Conservation (phyloP, 805 yeast species). For the Phaffomyces opuntiae region DNA sequence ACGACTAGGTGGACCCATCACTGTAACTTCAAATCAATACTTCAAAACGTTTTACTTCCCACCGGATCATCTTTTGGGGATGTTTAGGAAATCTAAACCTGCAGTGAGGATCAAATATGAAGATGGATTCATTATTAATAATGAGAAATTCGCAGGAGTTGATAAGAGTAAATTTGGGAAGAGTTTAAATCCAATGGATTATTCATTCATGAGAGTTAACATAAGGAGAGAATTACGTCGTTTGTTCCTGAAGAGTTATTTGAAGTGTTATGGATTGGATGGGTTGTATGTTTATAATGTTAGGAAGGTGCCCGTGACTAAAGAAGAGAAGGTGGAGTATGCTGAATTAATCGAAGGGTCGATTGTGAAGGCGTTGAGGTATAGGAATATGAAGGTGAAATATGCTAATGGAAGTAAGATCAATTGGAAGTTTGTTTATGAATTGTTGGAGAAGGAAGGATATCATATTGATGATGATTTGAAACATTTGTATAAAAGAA, state of each 20-base stretch:
- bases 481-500: too few relatives aligned
- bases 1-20: background rate
- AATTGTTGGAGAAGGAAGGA: too few relatives aligned
- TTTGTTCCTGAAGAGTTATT: conserved; percentile 8
- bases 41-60: conserved; percentile 16
- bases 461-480: too few relatives aligned
- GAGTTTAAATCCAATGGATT: conserved; percentile 15
- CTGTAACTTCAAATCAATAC: conserved; percentile 3
- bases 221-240: conserved; percentile 9
- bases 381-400: too few relatives aligned
- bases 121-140: conserved; percentile 14
- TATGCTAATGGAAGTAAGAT: too few relatives aligned
- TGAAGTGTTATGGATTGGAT: conserved; percentile 8
- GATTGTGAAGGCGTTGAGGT: too few relatives aligned
- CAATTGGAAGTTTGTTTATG: too few relatives aligned
- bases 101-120: conserved; percentile 15
- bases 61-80: conserved; percentile 14
- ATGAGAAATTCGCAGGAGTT: conserved; percentile 3
- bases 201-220: conserved; percentile 13
- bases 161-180: conserved; percentile 6
- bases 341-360: too few relatives aligned
- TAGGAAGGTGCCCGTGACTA: conserved; percentile 9
- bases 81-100: conserved; percentile 19
- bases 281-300: conserved; percentile 19
- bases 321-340: too few relatives aligned